Evolutionary conservation across 2,329 filamentous ascomycete genomes (phyloP).

Genomic region (Fusarium mundagurra): DNA sequence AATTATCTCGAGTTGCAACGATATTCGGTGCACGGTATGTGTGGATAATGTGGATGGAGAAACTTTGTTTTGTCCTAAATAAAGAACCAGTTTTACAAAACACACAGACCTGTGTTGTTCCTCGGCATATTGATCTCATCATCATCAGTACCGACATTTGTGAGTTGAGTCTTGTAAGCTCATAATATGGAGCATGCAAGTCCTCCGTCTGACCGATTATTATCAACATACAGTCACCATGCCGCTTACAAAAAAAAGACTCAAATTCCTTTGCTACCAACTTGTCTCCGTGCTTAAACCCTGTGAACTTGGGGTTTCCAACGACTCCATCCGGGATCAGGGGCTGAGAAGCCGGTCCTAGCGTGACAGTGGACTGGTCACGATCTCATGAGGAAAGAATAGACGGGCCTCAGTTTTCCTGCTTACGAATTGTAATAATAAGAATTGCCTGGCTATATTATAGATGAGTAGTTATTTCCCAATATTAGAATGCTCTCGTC

Average conservation of each 20-base stretch:
- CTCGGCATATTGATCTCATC: not conserved
- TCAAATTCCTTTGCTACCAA: not conserved
- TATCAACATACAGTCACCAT: not conserved
- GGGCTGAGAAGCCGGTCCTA: constrained; percentile 20
- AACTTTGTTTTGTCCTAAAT: constrained; percentile 28
- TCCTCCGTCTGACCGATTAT: not conserved
- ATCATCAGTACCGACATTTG: not conserved
- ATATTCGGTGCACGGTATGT: constrained; percentile 14
- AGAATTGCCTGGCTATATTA: not conserved
- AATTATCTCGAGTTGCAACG: not conserved
- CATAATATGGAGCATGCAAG: not conserved
- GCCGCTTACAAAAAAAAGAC: not conserved
- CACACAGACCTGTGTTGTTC: not conserved
- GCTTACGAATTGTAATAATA: not conserved
- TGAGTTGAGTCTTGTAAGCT: not conserved
- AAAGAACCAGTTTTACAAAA: not conserved
- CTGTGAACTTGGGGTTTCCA: constrained; percentile 14
- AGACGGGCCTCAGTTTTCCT: constrained; percentile 3
- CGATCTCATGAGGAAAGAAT: not conserved
- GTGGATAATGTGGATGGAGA: constrained; percentile 2
- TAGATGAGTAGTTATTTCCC: not conserved
- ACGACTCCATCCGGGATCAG: constrained; percentile 19
- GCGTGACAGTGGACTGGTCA: constrained; percentile 1
- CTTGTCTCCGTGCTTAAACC: not conserved
- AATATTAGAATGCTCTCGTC: not conserved